Evolutionary conservation across 176 grass and related monocot genomes (phyloP), one percentile per base, ranked within the genome.

Genomic region (Aegilops tauschii): DNA sequence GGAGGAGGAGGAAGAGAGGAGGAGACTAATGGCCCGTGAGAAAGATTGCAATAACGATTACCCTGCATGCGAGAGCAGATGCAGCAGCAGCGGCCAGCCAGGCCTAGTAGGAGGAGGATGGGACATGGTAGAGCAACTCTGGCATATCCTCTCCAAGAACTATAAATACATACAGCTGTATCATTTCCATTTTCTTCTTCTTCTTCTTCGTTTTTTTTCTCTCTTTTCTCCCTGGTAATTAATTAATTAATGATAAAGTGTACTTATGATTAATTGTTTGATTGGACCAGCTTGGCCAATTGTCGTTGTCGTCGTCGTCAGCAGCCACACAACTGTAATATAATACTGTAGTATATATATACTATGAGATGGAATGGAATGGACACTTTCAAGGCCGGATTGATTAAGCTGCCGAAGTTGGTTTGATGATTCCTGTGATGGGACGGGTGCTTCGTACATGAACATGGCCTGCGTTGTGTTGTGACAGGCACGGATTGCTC

Each of bases 351-450:
- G 11, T 74, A 49, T 49, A 49, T 49, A 49, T 74, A 54, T 54
- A 54, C 50, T 18, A 52, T 52, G 47, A 0, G 5, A 56, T 56
- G 56, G 18, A 59, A 21, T 59, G 56, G 7, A 56, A 56, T 44
- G 61, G 36, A 61, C 61, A 20, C 59, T 42, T 65, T 65, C 84
- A 72, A 32, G 54, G 39, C 72, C 20, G 80, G 61, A 86, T 84
- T 91, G 18, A 91, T 69, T 63, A 81, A 85, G 86, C 86, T 85
- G 85, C 49, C 61, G 17, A 85, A 88, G 86, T 81, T 91, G 82
- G 86, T 81, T 63, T 91, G 82, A 62, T 76, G 82, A 39, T 76
- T 69, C 14, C 4, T 76, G 11, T 82, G 42, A 69, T 65, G 63
- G 6, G 47, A n/a, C 47, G 45, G 63, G 47, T 70, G 71, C 54